These are phyloP conservation scores for Rhizopus delemar DNA, from an alignment of 371 early-diverging fungal genomes.

Conservation along the genomic window DNA sequence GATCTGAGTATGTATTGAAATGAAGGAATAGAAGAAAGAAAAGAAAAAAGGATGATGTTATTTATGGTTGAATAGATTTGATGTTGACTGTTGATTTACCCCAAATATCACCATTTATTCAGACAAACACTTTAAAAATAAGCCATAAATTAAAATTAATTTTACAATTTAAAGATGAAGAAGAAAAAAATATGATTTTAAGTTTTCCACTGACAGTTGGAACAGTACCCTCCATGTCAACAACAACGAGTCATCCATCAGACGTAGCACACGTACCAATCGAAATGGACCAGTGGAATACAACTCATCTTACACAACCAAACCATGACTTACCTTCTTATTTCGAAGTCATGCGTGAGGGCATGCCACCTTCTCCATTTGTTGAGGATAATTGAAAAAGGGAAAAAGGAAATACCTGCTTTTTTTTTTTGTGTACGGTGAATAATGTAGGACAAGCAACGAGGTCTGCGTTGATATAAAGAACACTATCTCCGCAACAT, in stretches of 20 bases:
- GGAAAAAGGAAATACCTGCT: not conserved
- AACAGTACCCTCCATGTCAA: constrained; percentile 11
- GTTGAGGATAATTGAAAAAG: constrained; percentile 11
- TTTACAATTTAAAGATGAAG: constrained; percentile 12
- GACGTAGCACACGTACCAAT: constrained; percentile 6
- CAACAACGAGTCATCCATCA: not conserved
- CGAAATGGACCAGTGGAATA: constrained; percentile 13
- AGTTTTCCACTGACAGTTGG: constrained; percentile 22
- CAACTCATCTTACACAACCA: not conserved
- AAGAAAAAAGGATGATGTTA: not conserved
- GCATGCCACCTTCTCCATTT: constrained; percentile 25
- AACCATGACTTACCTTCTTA: constrained; percentile 17
- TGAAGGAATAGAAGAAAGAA: not conserved
- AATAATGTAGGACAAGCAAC: constrained; percentile 15
- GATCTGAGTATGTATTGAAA: constrained; percentile 10
- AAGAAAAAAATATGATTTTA: constrained; percentile 22
- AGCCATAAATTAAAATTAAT: constrained; percentile 19
- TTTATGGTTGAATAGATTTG: not conserved
- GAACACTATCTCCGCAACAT: not conserved
- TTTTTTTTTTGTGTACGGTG: not conserved
- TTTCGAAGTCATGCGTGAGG: constrained; percentile 17
- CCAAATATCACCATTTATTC: constrained; percentile 18
- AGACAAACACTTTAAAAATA: constrained; percentile 15
- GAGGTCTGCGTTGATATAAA: constrained; percentile 8
- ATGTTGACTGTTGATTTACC: constrained; percentile 15